A percentile compares a stretch with the other conserved stretches of the same genome.
Conservation (phyloP, 805 yeast genomes). For the Wickerhamiella bombiphila region DNA sequence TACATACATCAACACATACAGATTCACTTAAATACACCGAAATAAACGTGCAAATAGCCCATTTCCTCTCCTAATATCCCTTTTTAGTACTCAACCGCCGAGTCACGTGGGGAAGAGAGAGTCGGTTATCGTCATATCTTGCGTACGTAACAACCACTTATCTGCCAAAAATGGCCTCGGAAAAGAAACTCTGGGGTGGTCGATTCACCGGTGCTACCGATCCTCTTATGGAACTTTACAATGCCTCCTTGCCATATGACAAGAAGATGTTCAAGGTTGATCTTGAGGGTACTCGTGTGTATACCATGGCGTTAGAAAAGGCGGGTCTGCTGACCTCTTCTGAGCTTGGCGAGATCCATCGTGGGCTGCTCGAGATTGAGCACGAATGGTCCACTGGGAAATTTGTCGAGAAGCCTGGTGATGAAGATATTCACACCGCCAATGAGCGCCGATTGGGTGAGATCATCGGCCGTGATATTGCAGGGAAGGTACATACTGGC, state of each 20-base stretch:
- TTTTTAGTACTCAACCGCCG: too few species aligned
- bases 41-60: too few species aligned
- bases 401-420: conserved; percentile 71
- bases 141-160: too few species aligned
- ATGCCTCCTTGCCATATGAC: conserved; percentile 93
- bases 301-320: conserved; percentile 74
- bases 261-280: conserved; percentile 90
- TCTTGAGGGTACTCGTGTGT: conserved; percentile 83
- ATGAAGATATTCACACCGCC: conserved; percentile 97
- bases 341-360: conserved; percentile 69
- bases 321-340: conserved; percentile 56
- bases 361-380: conserved; percentile 58
- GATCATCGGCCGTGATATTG: conserved; percentile 78
- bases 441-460: conserved; percentile 97
- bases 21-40: too few species aligned
- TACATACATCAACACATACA: too few species aligned
- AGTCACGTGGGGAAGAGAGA: too few species aligned
- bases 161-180: conserved; percentile 24
- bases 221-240: conserved; percentile 93
- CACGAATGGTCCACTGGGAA: conserved; percentile 64
- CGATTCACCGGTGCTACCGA: conserved; percentile 92
- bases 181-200: conserved; percentile 91
- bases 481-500: conserved; percentile 99
- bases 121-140: too few species aligned
- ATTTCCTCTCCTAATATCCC: too few species aligned